phyloP scores from a whole-genome alignment of 2,329 filamentous ascomycete species.

The Colletotrichum destructivum region DNA sequence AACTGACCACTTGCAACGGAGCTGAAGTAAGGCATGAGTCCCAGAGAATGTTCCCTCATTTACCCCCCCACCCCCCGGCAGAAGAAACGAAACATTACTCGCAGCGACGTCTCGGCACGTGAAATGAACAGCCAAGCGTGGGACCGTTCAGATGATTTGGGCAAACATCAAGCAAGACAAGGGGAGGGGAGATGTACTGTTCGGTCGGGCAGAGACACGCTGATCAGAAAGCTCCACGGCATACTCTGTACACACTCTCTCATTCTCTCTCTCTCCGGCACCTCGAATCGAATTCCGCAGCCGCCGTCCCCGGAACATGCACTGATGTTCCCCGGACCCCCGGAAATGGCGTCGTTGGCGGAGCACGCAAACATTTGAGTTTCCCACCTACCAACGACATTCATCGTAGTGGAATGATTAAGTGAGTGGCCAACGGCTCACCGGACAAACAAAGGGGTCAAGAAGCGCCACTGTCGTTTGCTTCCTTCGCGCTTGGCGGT shows the following conservation, averaged over 20 bases:
- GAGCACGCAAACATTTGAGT: background rate
- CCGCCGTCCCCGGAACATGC: constrained; percentile 33
- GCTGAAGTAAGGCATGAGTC: background rate
- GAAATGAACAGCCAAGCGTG: constrained; percentile 21
- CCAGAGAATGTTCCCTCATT: background rate
- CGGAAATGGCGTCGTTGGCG: background rate
- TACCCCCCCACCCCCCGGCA: background rate
- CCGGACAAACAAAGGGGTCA: background rate
- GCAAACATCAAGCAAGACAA: constrained; percentile 5
- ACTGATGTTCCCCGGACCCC: constrained; percentile 32
- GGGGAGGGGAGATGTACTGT: background rate
- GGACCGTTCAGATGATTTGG: constrained; percentile 19
- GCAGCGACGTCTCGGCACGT: constrained; percentile 33
- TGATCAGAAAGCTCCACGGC: too few relatives aligned
- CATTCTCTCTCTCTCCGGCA: background rate
- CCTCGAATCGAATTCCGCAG: constrained; percentile 4
- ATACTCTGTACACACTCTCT: too few relatives aligned
- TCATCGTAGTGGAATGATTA: too few relatives aligned
- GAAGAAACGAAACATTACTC: constrained; percentile 13
- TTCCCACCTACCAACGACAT: background rate
- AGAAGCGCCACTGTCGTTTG: background rate
- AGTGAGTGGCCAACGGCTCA: background rate
- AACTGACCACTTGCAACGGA: background rate
- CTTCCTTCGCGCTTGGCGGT: background rate
- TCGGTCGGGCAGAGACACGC: too few relatives aligned